Conservation (phyloP, 2,329 filamentous ascomycete genomes). For the Fusarium miscanthi region DNA sequence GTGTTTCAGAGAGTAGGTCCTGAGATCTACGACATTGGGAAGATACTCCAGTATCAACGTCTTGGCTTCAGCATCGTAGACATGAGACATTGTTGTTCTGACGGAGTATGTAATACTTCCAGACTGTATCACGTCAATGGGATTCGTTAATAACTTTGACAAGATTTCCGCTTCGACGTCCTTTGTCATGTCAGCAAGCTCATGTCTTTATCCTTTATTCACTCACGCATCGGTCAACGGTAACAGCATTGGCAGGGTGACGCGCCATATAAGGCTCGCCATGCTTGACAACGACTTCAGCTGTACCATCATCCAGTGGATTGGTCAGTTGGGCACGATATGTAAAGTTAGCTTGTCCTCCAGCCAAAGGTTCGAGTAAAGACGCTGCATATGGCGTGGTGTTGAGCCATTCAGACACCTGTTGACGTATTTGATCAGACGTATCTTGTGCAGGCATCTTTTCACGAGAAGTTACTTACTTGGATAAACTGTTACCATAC, state of each 20-base stretch:
- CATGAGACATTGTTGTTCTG: neutral
- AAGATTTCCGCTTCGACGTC: neutral
- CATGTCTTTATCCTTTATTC: fast-evolving
- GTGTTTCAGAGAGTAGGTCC: neutral
- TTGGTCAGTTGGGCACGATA: neutral
- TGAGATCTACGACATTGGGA: neutral
- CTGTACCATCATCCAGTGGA: neutral
- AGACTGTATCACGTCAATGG: fast-evolving
- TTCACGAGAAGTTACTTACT: fast-evolving
- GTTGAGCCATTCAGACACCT: neutral
- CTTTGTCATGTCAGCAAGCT: neutral
- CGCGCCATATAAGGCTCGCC: conserved; percentile 7
- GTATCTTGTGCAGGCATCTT: neutral
- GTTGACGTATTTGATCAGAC: neutral
- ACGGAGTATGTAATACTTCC: neutral
- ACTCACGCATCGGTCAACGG: neutral
- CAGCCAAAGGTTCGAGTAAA: neutral
- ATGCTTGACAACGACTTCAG: conserved; percentile 1
- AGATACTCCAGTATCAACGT: neutral
- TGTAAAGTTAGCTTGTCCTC: conserved; percentile 2
- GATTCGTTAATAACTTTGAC: neutral
- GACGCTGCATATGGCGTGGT: neutral
- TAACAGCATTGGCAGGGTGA: neutral
- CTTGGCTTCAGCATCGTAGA: neutral
- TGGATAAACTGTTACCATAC: fast-evolving